A percentile compares a stretch with the other conserved stretches of the same genome.
Conservation (phyloP, 179 eudicot genomes). For the Silene noctiflora region DNA sequence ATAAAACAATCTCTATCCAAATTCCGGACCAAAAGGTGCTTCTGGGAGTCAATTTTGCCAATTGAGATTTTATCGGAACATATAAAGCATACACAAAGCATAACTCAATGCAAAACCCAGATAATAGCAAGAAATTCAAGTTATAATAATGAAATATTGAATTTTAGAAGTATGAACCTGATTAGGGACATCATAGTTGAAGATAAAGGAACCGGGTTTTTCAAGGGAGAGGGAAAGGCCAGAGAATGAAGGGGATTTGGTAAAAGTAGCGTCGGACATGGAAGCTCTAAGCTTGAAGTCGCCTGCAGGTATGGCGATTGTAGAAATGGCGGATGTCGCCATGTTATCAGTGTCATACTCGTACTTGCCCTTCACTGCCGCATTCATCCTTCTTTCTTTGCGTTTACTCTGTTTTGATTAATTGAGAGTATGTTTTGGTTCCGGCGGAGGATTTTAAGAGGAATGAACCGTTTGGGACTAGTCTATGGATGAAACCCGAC, state of each 20-base stretch:
- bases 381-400: conserved; percentile 37
- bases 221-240: conserved; percentile 57
- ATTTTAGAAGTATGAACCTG: conserved; percentile 31
- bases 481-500: too few relatives aligned
- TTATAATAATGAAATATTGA: background rate
- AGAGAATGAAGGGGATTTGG: conserved; percentile 54
- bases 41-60: too few relatives aligned
- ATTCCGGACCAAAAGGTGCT: too few relatives aligned
- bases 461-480: background rate
- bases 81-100: too few relatives aligned
- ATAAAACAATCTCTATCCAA: too few relatives aligned
- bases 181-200: conserved; percentile 64
- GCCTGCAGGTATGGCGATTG: conserved; percentile 41
- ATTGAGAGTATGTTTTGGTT: background rate
- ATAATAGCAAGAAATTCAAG: background rate
- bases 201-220: conserved; percentile 59
- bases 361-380: conserved; percentile 46
- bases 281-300: conserved; percentile 61
- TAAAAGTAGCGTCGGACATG: conserved; percentile 60
- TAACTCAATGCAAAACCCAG: background rate
- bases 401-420: background rate
- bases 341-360: conserved; percentile 45
- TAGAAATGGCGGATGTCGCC: conserved; percentile 27
- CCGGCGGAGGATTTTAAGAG: background rate
- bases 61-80: too few relatives aligned